Evolutionary conservation across 1,284 basidiomycete genomes (phyloP).

Genomic region (Pseudozyma tsukubaensis): DNA sequence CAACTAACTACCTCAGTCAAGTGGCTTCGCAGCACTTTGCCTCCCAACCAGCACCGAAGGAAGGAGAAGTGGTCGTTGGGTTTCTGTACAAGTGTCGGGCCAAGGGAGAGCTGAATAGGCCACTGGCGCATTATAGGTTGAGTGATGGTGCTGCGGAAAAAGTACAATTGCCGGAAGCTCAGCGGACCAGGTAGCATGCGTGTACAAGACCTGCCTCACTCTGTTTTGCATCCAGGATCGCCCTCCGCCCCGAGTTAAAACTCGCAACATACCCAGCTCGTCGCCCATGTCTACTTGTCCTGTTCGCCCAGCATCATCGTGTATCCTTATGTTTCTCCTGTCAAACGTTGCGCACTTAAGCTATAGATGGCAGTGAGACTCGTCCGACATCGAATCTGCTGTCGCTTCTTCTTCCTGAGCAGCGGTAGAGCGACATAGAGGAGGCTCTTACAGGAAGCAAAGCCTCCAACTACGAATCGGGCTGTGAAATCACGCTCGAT

Average conservation of each 20-base stretch:
- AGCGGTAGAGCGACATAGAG: too few relatives aligned
- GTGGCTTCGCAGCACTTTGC: constrained; percentile 58
- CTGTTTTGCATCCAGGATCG: not conserved
- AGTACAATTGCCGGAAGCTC: constrained; percentile 12
- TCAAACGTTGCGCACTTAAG: not conserved
- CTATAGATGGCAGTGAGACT: not conserved
- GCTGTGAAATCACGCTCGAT: not conserved
- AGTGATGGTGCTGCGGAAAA: constrained; percentile 32
- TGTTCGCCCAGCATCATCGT: not conserved
- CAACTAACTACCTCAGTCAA: constrained; percentile 50
- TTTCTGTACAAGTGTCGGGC: constrained; percentile 61
- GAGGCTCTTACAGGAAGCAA: too few relatives aligned
- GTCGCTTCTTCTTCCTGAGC: too few relatives aligned
- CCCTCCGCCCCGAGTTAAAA: too few relatives aligned
- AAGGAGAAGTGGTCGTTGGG: constrained; percentile 62
- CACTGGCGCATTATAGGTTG: constrained; percentile 44
- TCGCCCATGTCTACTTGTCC: not conserved
- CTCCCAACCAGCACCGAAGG: constrained; percentile 58
- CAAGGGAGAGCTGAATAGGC: constrained; percentile 54
- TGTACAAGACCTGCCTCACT: not conserved
- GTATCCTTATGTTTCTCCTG: constrained; percentile 6
- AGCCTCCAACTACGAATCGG: not conserved
- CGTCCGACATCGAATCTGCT: too few relatives aligned
- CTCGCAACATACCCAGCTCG: constrained; percentile 14
- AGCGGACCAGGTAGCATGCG: constrained; percentile 20